Percentiles rank a stretch among this genome's conserved stretches.
Evolutionary conservation across 306 rosid genomes (phyloP).

Genomic region (Rosa persica): DNA sequence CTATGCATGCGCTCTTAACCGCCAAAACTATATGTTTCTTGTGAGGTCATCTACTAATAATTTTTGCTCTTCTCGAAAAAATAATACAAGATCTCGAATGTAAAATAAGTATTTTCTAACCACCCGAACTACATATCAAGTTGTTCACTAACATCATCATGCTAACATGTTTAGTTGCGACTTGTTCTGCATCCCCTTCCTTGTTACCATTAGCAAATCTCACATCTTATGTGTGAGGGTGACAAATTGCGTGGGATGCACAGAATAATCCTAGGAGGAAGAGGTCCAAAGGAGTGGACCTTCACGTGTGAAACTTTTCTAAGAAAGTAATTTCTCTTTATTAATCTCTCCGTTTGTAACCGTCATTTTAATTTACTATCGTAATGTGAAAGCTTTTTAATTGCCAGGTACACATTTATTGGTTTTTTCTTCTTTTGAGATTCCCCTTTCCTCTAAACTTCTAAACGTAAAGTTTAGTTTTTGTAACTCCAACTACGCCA

Average conservation of each 20-base stretch:
- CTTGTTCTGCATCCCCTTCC: background rate
- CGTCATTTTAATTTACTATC: background rate
- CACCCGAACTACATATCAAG: background rate
- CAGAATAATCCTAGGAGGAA: background rate
- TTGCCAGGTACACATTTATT: constrained; percentile 1
- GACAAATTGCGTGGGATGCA: background rate
- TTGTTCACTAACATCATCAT: background rate
- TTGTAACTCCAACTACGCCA: constrained; percentile 16
- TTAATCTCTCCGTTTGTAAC: background rate
- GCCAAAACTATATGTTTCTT: too few relatives aligned
- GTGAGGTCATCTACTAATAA: too few relatives aligned
- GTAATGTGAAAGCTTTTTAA: background rate
- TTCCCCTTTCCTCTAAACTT: constrained; percentile 12
- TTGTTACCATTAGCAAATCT: background rate
- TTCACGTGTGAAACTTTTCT: background rate
- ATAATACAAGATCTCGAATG: too few relatives aligned
- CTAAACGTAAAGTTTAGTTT: constrained; percentile 14
- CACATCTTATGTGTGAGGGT: background rate
- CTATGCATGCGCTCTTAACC: too few relatives aligned
- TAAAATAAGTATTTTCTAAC: background rate
- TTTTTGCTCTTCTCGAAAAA: too few relatives aligned
- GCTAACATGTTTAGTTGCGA: background rate
- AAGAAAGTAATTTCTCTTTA: constrained; percentile 1
- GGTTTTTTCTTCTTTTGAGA: constrained; percentile 1
- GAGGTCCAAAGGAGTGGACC: background rate